Percentiles rank a stretch among this genome's conserved stretches.
Evolutionary conservation across 805 yeast species (phyloP).

Genomic region (Jamesozyma jinghongensis): DNA sequence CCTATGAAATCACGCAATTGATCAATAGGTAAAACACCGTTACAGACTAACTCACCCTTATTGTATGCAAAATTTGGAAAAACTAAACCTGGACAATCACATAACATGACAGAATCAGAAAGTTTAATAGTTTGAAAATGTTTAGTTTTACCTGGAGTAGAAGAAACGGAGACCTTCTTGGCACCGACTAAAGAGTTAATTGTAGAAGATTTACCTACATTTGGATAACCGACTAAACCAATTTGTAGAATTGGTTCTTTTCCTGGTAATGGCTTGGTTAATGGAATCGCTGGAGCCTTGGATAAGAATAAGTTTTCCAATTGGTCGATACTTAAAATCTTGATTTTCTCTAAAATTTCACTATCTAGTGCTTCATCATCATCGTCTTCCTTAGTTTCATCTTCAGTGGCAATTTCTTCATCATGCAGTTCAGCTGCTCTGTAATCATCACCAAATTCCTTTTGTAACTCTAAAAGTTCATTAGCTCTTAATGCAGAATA

Average conservation of each 20-base stretch:
- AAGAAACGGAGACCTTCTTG: conserved; percentile 94
- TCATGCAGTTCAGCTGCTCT: conserved; percentile 11
- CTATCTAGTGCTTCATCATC: conserved; percentile 29
- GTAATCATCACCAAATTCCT: conserved; percentile 27
- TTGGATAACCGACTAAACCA: conserved; percentile 97
- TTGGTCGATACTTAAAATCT: conserved; percentile 73
- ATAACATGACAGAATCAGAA: conserved; percentile 71
- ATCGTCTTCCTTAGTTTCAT: conserved; percentile 19
- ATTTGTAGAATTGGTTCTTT: conserved; percentile 64
- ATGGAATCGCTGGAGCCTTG: conserved; percentile 61
- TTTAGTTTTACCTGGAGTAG: conserved; percentile 98
- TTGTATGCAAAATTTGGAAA: conserved; percentile 97
- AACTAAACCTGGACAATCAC: conserved; percentile 99
- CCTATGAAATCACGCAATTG: conserved; percentile 89
- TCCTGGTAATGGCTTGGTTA: conserved; percentile 45
- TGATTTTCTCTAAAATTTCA: conserved; percentile 40
- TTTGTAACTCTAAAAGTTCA: conserved; percentile 58
- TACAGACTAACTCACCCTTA: conserved; percentile 92
- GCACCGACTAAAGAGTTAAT: conserved; percentile 95
- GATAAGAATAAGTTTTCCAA: conserved; percentile 69
- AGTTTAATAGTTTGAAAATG: conserved; percentile 94
- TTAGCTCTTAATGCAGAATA: conserved; percentile 88
- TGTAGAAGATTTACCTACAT: conserved; percentile 94
- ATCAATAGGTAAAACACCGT: conserved; percentile 98
- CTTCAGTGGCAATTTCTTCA: conserved; percentile 21